phyloP scores from a whole-genome alignment of 2,329 filamentous ascomycete species.

The Parastagonospora nodorum region DNA sequence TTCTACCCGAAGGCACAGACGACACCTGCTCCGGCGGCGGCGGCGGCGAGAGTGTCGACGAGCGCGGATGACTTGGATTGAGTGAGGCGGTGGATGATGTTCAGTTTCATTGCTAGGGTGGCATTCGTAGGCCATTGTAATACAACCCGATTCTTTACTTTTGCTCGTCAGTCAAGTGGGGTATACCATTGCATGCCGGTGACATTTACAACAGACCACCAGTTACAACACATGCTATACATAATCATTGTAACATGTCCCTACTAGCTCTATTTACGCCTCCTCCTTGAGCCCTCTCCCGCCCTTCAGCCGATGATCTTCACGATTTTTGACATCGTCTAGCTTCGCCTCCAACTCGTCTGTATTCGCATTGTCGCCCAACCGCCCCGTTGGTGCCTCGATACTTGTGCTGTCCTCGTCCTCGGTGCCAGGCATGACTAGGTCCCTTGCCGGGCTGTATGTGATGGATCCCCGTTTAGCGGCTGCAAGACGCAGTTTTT shows the following conservation, averaged over 20 bases:
- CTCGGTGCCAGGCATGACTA: slow-evolving; percentile 18
- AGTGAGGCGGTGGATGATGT: not conserved
- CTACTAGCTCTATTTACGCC: slow-evolving; percentile 9
- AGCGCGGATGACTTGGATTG: slow-evolving; percentile 46
- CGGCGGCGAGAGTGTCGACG: slow-evolving; percentile 22
- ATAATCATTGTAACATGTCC: slow-evolving; percentile 1
- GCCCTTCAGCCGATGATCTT: slow-evolving; percentile 28
- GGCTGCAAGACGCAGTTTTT: slow-evolving; percentile 66
- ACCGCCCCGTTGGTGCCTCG: not conserved
- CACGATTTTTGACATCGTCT: slow-evolving; percentile 30
- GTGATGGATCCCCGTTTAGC: slow-evolving; percentile 67
- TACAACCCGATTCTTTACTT: no score
- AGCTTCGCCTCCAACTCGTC: slow-evolving; percentile 25
- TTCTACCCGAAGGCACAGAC: slow-evolving; percentile 64
- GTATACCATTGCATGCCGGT: not conserved
- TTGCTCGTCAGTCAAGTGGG: no score
- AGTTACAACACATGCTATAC: not conserved
- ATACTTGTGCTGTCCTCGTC: not conserved
- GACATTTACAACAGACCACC: not conserved
- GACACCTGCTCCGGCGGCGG: slow-evolving; percentile 5
- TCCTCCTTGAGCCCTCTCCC: slow-evolving; percentile 25
- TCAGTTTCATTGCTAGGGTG: not conserved
- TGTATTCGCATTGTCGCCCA: slow-evolving; percentile 15
- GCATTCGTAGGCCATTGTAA: not conserved
- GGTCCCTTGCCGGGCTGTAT: slow-evolving; percentile 51